Evolutionary conservation across 1,284 basidiomycete genomes (phyloP).

Genomic region (Mycena sp.): DNA sequence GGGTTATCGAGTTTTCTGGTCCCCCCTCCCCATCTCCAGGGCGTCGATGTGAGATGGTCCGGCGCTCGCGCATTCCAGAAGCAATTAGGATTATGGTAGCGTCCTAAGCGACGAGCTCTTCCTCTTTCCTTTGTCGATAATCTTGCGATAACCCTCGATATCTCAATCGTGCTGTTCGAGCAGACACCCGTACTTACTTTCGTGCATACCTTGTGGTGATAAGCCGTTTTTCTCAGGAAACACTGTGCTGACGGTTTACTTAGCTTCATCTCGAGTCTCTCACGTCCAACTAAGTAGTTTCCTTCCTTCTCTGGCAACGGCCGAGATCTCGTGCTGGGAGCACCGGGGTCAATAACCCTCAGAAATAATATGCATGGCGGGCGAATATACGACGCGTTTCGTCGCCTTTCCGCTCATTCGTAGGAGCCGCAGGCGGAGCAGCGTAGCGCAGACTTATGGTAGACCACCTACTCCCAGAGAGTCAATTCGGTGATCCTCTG

Average conservation of each 20-base stretch:
- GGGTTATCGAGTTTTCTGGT: background rate
- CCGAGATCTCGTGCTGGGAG: background rate
- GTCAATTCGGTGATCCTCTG: too few species aligned
- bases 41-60: background rate
- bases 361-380: too few species aligned
- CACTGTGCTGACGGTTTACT: background rate
- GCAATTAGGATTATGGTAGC: background rate
- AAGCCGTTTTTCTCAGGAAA: constrained; percentile 19
- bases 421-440: too few species aligned
- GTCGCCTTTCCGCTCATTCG: background rate
- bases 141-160: too few species aligned
- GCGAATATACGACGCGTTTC: too few species aligned
- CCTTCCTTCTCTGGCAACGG: background rate
- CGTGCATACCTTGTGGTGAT: constrained; percentile 16
- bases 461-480: too few species aligned
- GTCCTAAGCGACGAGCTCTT: background rate
- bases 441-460: too few species aligned
- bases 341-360: background rate
- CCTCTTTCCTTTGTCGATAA: too few species aligned
- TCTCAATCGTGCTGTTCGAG: too few species aligned
- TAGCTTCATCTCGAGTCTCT: background rate
- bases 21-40: background rate
- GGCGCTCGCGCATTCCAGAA: background rate
- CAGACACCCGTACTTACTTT: too few species aligned
- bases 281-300: constrained; percentile 11